These are phyloP conservation scores for Termitomyces sp. DNA, from an alignment of 768 basidiomycete genomes.

Conservation along the genomic window DNA sequence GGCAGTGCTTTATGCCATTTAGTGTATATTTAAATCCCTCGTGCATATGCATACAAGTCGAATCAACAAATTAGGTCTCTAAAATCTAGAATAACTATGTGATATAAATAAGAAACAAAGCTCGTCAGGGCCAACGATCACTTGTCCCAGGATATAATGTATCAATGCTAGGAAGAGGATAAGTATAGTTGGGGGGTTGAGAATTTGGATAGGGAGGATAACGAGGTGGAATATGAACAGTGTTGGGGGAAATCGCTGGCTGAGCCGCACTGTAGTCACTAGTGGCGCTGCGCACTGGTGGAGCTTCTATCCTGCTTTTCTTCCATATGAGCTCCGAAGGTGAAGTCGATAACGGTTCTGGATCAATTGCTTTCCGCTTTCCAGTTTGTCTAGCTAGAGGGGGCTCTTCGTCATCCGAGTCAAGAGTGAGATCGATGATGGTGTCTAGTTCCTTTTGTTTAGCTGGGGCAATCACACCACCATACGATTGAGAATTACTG, in stretches of 20 bases:
- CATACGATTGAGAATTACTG: conserved; percentile 36
- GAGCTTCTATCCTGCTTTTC: conserved; percentile 40
- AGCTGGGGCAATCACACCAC: conserved; percentile 17
- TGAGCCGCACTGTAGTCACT: conserved; percentile 7
- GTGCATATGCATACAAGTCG: background rate
- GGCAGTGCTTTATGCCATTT: background rate
- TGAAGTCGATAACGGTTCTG: conserved; percentile 35
- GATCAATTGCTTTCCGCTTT: conserved; percentile 58
- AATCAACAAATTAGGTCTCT: conserved; percentile 1
- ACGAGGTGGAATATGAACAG: conserved; percentile 9
- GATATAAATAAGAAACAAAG: conserved; percentile 5
- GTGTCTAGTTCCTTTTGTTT: conserved; percentile 28
- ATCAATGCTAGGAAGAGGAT: conserved; percentile 12
- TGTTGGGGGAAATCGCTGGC: conserved; percentile 3
- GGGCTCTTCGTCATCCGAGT: conserved; percentile 67
- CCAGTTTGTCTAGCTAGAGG: conserved; percentile 28
- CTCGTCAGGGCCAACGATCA: conserved; percentile 14
- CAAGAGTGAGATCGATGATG: conserved; percentile 83
- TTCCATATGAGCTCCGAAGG: conserved; percentile 73
- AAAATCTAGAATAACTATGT: conserved; percentile 5
- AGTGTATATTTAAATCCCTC: background rate
- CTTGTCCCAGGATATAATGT: conserved; percentile 12
- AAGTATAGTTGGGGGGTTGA: conserved; percentile 2
- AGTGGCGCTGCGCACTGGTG: conserved; percentile 8
- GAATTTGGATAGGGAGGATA: conserved; percentile 11